These are phyloP conservation scores for Artemisia princeps DNA, from an alignment of 140 eudicot species.

Conservation along the genomic window DNA sequence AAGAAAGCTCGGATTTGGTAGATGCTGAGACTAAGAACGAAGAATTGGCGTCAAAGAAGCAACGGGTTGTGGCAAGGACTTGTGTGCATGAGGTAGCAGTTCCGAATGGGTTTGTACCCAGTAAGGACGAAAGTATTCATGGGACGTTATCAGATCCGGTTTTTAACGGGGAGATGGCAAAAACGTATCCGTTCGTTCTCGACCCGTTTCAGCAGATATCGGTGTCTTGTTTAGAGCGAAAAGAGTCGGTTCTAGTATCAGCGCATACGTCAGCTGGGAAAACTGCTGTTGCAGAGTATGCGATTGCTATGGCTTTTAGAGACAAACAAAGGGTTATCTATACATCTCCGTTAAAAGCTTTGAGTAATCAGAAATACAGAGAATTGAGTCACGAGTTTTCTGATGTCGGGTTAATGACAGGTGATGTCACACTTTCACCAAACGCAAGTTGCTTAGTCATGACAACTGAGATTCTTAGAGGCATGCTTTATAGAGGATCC, in stretches of 20 bases:
- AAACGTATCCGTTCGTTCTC: conserved; percentile 63
- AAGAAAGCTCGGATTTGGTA: conserved; percentile 27
- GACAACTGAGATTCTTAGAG: conserved; percentile 93
- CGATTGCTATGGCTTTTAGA: conserved; percentile 89
- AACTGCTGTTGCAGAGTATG: conserved; percentile 99
- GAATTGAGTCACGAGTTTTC: conserved; percentile 84
- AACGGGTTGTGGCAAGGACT: conserved; percentile 50
- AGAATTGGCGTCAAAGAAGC: conserved; percentile 36
- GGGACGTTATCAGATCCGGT: conserved; percentile 75
- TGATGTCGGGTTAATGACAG: conserved; percentile 98
- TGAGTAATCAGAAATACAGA: conserved; percentile 90
- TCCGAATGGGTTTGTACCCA: conserved; percentile 54
- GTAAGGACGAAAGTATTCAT: conserved; percentile 53
- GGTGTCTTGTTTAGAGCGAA: conserved; percentile 80
- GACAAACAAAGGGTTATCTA: conserved; percentile 90
- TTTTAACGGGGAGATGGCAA: conserved; percentile 66
- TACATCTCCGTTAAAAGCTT: conserved; percentile 91
- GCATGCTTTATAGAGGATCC: conserved; percentile 94
- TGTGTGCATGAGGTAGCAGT: conserved; percentile 98
- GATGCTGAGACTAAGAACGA: conserved; percentile 24
- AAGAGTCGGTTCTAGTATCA: conserved; percentile 83
- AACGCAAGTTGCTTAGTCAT: conserved; percentile 89
- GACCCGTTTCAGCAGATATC: conserved; percentile 93
- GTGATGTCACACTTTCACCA: conserved; percentile 85
- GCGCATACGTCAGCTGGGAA: conserved; percentile 99